Evolutionary conservation across 225 moss, liverwort and hornwort genomes (phyloP).

Genomic region (Polytrichum formosum): DNA sequence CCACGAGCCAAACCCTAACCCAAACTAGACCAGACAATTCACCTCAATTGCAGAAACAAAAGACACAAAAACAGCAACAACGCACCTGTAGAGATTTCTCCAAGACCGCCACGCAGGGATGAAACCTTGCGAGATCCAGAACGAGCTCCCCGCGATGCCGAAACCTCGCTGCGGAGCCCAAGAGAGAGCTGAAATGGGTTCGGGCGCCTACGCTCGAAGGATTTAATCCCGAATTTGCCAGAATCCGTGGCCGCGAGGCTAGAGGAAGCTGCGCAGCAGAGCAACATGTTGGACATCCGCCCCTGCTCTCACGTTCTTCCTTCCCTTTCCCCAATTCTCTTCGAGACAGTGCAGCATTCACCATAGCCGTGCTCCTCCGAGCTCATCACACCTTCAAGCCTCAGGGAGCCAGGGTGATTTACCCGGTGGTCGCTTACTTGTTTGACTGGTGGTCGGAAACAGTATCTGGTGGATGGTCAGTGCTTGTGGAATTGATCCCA

Average conservation of each 20-base stretch:
- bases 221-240: not conserved
- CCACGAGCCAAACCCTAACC: no score
- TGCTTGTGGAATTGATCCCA: no score
- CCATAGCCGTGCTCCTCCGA: not conserved
- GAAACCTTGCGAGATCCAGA: not conserved
- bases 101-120: not conserved
- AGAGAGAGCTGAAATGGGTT: slow-evolving; percentile 5
- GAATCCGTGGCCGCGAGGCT: slow-evolving; percentile 19
- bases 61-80: not conserved
- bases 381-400: no score
- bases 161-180: slow-evolving; percentile 9
- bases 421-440: no score
- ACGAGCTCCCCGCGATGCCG: not conserved
- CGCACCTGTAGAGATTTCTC: not conserved
- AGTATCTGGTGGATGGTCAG: no score
- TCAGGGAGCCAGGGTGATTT: no score
- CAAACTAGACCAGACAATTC: not conserved
- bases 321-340: not conserved
- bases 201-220: no score
- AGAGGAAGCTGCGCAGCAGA: slow-evolving; percentile 30
- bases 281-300: slow-evolving; percentile 32
- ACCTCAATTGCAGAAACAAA: not conserved
- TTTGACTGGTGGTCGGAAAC: no score
- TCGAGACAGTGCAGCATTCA: not conserved
- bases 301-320: not conserved